phyloP scores from a whole-genome alignment of 176 grass and related monocot genomes.

The Stipa capillata region DNA sequence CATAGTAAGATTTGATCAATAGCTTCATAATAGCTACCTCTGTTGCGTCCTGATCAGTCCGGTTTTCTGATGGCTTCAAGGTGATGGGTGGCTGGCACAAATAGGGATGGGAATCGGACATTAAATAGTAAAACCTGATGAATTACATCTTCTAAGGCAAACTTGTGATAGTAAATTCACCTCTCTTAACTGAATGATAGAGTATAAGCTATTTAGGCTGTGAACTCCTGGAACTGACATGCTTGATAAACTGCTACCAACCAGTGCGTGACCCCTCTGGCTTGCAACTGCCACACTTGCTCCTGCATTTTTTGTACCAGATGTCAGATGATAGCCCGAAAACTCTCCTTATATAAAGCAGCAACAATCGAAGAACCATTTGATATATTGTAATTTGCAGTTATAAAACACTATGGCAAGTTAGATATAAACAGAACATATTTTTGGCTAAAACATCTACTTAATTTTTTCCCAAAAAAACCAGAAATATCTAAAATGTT shows the following conservation, averaged over 20 bases:
- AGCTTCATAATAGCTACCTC: slow-evolving; percentile 78
- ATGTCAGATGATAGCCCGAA: slow-evolving; percentile 8
- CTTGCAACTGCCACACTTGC: slow-evolving; percentile 27
- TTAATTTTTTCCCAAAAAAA: no score
- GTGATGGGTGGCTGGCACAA: slow-evolving; percentile 59
- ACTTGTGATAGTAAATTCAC: slow-evolving; percentile 28
- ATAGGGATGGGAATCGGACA: slow-evolving; percentile 20
- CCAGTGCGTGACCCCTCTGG: slow-evolving; percentile 31
- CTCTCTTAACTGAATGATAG: slow-evolving; percentile 72
- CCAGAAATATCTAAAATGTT: no score
- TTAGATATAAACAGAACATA: background rate
- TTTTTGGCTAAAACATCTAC: background rate
- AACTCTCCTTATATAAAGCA: background rate
- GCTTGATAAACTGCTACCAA: slow-evolving; percentile 31
- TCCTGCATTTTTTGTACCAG: slow-evolving; percentile 22
- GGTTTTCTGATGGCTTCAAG: slow-evolving; percentile 73
- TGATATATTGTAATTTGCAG: background rate
- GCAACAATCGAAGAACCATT: background rate
- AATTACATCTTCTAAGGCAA: background rate
- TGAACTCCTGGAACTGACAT: slow-evolving; percentile 29
- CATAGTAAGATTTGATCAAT: slow-evolving; percentile 89
- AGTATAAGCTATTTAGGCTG: slow-evolving; percentile 31
- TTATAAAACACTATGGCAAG: background rate
- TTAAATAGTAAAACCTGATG: background rate
- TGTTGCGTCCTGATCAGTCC: slow-evolving; percentile 54